A percentile compares a stretch with the other conserved stretches of the same genome.
Conservation (phyloP, 1,139 yeast species). For the Yamadazyma mexicana region DNA sequence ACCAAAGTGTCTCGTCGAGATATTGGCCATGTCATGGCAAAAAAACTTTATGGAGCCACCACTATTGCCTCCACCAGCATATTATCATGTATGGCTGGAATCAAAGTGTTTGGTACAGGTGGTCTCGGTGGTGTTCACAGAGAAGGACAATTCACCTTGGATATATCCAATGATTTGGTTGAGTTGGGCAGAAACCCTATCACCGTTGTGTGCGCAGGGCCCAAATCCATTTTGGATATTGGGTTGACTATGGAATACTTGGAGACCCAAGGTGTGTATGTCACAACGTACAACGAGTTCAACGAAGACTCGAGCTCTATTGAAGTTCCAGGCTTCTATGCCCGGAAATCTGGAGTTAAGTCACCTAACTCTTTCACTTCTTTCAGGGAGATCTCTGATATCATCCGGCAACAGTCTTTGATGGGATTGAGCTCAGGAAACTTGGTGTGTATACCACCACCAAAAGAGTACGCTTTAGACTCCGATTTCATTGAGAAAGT, state of each 20-base stretch:
- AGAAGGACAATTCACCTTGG: slow-evolving; percentile 74
- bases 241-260: slow-evolving; percentile 79
- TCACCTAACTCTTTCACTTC: slow-evolving; percentile 66
- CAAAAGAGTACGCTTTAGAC: slow-evolving; percentile 59
- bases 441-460: slow-evolving; percentile 83
- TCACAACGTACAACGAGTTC: slow-evolving; percentile 48
- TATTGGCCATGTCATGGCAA: slow-evolving; percentile 71
- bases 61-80: slow-evolving; percentile 92
- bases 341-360: slow-evolving; percentile 69
- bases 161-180: slow-evolving; percentile 83
- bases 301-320: slow-evolving; percentile 14
- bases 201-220: slow-evolving; percentile 89
- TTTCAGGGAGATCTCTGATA: slow-evolving; percentile 59
- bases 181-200: slow-evolving; percentile 83
- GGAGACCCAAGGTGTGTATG: slow-evolving; percentile 82
- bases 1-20: slow-evolving; percentile 81
- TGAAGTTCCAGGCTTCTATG: slow-evolving; percentile 80
- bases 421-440: slow-evolving; percentile 66
- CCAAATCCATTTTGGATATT: slow-evolving; percentile 82
- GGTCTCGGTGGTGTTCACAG: slow-evolving; percentile 93
- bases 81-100: slow-evolving; percentile 71
- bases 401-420: slow-evolving; percentile 51
- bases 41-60: slow-evolving; percentile 73
- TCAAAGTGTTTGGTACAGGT: slow-evolving; percentile 87
- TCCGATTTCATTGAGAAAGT: slow-evolving; percentile 52